A percentile compares a stretch with the other conserved stretches of the same genome.
phyloP scores from a whole-genome alignment of 1,284 basidiomycete genomes.

The Austroboletus niveus region DNA sequence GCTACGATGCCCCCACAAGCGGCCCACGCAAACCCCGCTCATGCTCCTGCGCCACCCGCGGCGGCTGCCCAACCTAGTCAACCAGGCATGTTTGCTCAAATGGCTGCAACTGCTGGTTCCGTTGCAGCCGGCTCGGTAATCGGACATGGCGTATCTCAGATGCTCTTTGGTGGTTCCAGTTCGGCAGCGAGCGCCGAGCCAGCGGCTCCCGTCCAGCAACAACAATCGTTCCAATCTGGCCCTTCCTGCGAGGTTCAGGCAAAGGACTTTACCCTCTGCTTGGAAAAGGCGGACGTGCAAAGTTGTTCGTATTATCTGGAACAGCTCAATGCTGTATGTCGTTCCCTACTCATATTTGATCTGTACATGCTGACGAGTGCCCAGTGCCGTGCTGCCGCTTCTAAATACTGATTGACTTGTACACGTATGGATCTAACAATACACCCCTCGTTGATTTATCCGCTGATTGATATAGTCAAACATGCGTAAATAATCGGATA shows the following conservation, averaged over 20 bases:
- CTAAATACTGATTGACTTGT: slow-evolving; percentile 49
- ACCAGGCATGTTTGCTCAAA: slow-evolving; percentile 73
- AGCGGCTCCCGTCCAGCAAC: slow-evolving; percentile 46
- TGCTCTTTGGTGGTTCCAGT: slow-evolving; percentile 74
- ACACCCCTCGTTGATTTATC: slow-evolving; percentile 4
- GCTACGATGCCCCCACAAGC: slow-evolving; percentile 32
- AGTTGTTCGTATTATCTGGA: slow-evolving; percentile 83
- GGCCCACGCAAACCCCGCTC: slow-evolving; percentile 41
- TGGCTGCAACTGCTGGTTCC: slow-evolving; percentile 87
- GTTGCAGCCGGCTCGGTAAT: slow-evolving; percentile 83
- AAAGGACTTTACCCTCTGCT: slow-evolving; percentile 76
- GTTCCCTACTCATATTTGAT: background rate
- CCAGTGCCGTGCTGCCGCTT: slow-evolving; percentile 76
- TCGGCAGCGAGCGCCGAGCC: slow-evolving; percentile 42
- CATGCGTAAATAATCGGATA: too few species aligned
- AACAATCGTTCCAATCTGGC: slow-evolving; percentile 37
- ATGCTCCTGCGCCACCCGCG: slow-evolving; percentile 39
- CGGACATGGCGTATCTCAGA: slow-evolving; percentile 79
- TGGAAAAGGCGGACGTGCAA: slow-evolving; percentile 72
- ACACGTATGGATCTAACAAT: slow-evolving; percentile 8
- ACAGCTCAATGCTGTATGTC: slow-evolving; percentile 76
- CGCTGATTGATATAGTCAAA: background rate
- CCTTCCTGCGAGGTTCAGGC: slow-evolving; percentile 69
- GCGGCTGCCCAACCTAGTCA: slow-evolving; percentile 31
- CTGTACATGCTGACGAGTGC: slow-evolving; percentile 8